Evolutionary conservation across 2,329 filamentous ascomycete genomes (phyloP), one percentile per base, ranked within the genome.

Genomic region (Fusarium papillatum): DNA sequence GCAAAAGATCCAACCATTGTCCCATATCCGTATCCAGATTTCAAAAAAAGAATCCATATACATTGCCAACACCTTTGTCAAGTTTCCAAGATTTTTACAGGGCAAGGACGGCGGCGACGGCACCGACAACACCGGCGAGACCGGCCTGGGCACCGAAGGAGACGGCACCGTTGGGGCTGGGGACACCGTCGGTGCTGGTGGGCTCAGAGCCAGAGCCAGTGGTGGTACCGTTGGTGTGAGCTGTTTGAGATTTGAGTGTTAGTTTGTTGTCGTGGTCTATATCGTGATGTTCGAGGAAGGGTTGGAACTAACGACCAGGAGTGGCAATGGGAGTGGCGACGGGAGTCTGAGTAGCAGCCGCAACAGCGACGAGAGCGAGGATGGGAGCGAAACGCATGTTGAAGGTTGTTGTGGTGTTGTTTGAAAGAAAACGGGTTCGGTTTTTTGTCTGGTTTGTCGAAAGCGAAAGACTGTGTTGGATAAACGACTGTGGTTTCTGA

Each of bases 331-430:
- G 73, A 36, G 57, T 60, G 36, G 66, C 68, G 60, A 76, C 74
- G 61, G 78, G 73, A 66, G 75, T 66, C 68, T 69, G 72, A 62
- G 72, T 64, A 71, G 76, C 79, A 68, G 74, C 39, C 64, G 77
- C 78, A 64, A 74, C 71, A 71, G 76, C 76, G 66, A 74, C 78
- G 69, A 81, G 74, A 70, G 76, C 76, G 75, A 80, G 70, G 70
- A 80, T 72, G 71, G 74, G 75, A 71, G 76, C 66, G 64, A 77
- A 79, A 70, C 72, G 78, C 78, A 80, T 80, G 59, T 70, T 80
- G 78, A 71, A 46, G 70, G 60, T 69, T 46, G 53, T n/a, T n/a
- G 62, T 34, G 70, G 64, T 53, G 61, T 64, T 73, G 65, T 39
- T 55, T 41, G 24, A 1, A 43, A 62, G 66, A 69, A 34, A 76